Evolutionary conservation across 2,329 filamentous ascomycete genomes (phyloP), one percentile per base, ranked within the genome.

Genomic region (Elsinoe australis): DNA sequence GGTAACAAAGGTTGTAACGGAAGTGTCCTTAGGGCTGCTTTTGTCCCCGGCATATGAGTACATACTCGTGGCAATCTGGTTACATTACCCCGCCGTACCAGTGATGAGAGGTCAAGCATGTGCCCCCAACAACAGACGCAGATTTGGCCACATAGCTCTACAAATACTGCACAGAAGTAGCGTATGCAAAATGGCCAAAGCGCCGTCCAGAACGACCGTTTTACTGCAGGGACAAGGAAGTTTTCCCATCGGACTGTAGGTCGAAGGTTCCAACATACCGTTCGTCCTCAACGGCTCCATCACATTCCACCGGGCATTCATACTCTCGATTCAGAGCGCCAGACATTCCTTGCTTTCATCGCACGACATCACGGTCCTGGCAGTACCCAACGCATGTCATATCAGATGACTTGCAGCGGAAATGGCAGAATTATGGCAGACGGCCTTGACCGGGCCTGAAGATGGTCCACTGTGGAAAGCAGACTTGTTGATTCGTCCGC

Each of bases 391-490:
- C 12, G 26, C 7, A 29, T 7, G n/a, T 3, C 22, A 15, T 31
- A 7, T 6, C 39, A 44, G 39, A 44, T 44, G 39, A 44, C 24
- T 24, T 32, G 39, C 17, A 31, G 26, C 26, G 6, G 39, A 17
- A 24, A 44, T 44, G 39, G 29, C 39, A 3, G 6, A 5, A 18
- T 17, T 26, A 19, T 44, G 39, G 39, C 29, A 44, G 39, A 44
- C 39, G 39, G 39, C 39, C 39, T 29, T 22, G 26, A 24, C 26
- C 19, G 39, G 39, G 26, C 39, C 39, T 44, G 39, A 44, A 24
- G 39, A 44, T 24, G 39, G 26, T 31, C 39, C 39, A 31, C 39
- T 44, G 10, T 44, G 39, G 39, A 29, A 26, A 8, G 39, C 39
- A 14, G 39, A 44, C 22, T 14, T 29, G 26, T 12, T 44, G 39